Base-by-base conservation (phyloP, 345 rosid genomes). In the Populus nigra region DNA sequence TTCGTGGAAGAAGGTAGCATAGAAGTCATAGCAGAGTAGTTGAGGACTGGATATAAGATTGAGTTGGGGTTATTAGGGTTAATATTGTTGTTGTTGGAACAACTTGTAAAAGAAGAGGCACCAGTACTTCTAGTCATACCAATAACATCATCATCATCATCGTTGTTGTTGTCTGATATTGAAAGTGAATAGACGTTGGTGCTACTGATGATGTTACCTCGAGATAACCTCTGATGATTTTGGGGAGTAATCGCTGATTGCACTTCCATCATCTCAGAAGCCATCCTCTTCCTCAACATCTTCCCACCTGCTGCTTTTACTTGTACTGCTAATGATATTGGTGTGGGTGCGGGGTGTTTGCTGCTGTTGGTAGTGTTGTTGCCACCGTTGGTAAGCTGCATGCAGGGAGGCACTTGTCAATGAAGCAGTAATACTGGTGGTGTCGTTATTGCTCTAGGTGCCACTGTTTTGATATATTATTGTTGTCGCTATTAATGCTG, bases 271-370 rank as follows among this genome's bases (percentile, higher is more conserved):
- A 92, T 86, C 83, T 96, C 99, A 0, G 97, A 88, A 41, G 97
- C 98, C 91, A 89, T 82, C 77, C 99, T 83, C 83, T 96, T 95
- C 76, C 98, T 86, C 82, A 84, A 86, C 96, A 90, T 88, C 83
- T 80, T 88, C 47, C 73, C 73, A 9, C 29, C 23, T 76, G 17
- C n/a, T 25, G 2, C 71, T 36, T 17, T n/a, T 25, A 61, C 57
- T 57, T 4, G 15, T 61, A 35, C 8, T 63, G 5, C 39, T 38
- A 38, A 38, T 38, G 39, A 38, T 38, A 55, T 8, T 38, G 35
- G 22, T 4, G 6, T 41, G 12, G 13, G 7, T 27, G 22, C 5
- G 7, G n/a, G 23, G 5, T 57, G 70, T 71, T 49, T 68, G 74
- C 5, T 59, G 75, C 53, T 70, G 78, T 62, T 65, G 29, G 47